Base-by-base conservation (phyloP, 495 filamentous ascomycete genomes). In the Trichoderma parareesei region DNA sequence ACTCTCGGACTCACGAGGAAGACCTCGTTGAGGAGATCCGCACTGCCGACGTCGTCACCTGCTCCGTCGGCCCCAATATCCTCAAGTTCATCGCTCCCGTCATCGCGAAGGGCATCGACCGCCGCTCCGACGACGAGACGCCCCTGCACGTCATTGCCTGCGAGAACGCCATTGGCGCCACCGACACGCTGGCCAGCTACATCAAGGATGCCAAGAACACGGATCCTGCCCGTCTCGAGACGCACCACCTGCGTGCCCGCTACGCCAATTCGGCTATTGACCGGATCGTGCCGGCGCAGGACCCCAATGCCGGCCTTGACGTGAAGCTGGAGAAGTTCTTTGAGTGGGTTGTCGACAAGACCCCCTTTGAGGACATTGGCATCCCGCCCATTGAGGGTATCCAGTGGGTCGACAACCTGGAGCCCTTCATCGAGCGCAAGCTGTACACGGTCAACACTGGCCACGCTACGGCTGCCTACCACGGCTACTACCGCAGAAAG, bases 391-490 rank as follows among this genome's bases (percentile, higher is more conserved):
- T 98, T 74, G 76, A 92, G 63, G 94, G 93, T 61, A 87, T 98
- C 73, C 87, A 93, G 74, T 95, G 90, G 86, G 95, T 97, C 57
- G 87, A 90, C 68, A 85, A 97, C 80, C 84, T 98, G 35, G 82
- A 85, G 72, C 94, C 94, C 62, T 98, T 92, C 82, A 97, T 98
- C 71, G 93, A 98, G 85, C 93, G 94, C 77, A 98, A 98, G 81
- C 87, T 98, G 66, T 98, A 91, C 83, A 98, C 94, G 18, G 94
- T 98, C 82, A 98, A 98, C 85, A 98, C 94, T 35, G 88, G 91
- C 59, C 94, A 98, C 73, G 94, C 95, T 60, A 92, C 92, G n/a
- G 92, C 93, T 35, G 94, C 94, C 62, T 98, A 98, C 84, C 92
- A 92, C 75, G 94, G 94, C 53, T 86, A 94, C 81, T 78, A 89